Evolutionary conservation across 1,139 yeast genomes (phyloP).

Genomic region (Candida sanyaensis): DNA sequence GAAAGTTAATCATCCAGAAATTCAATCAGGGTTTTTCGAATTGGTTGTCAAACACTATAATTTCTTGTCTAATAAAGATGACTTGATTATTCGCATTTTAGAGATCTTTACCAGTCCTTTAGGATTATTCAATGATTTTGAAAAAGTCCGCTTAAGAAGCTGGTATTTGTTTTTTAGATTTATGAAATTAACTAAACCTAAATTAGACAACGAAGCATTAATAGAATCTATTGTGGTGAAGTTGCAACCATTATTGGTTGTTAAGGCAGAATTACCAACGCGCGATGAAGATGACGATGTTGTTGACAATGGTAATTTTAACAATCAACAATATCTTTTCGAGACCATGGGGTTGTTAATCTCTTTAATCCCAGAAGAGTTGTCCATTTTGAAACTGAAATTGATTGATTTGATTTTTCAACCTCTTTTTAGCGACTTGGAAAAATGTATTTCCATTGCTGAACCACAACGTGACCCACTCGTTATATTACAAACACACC

Average conservation of each 20-base stretch:
- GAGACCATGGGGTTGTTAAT: conserved; percentile 77
- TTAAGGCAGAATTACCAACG: conserved; percentile 59
- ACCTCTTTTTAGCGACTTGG: conserved; percentile 79
- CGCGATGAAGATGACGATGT: conserved; percentile 55
- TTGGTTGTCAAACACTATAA: conserved; percentile 77
- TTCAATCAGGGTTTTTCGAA: conserved; percentile 83
- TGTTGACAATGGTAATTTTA: conserved; percentile 65
- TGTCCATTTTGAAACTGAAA: conserved; percentile 38
- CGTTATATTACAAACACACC: conserved; percentile 75
- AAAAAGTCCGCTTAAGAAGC: conserved; percentile 76
- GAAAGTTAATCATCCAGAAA: conserved; percentile 67
- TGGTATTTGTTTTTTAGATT: conserved; percentile 91
- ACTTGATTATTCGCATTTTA: conserved; percentile 62
- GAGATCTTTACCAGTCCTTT: conserved; percentile 77
- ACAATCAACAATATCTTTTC: conserved; percentile 77
- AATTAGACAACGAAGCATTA: conserved; percentile 31
- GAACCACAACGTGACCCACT: conserved; percentile 43
- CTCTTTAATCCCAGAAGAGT: conserved; percentile 37
- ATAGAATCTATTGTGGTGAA: conserved; percentile 41
- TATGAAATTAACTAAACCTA: conserved; percentile 72
- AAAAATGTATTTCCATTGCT: conserved; percentile 50
- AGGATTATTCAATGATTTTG: conserved; percentile 75
- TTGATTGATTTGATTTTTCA: conserved; percentile 65
- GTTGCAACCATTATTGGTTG: conserved; percentile 52
- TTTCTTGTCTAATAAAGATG: conserved; percentile 55